Evolutionary conservation across 257 asterid species (phyloP).

Genomic region (Jacaranda copaia): DNA sequence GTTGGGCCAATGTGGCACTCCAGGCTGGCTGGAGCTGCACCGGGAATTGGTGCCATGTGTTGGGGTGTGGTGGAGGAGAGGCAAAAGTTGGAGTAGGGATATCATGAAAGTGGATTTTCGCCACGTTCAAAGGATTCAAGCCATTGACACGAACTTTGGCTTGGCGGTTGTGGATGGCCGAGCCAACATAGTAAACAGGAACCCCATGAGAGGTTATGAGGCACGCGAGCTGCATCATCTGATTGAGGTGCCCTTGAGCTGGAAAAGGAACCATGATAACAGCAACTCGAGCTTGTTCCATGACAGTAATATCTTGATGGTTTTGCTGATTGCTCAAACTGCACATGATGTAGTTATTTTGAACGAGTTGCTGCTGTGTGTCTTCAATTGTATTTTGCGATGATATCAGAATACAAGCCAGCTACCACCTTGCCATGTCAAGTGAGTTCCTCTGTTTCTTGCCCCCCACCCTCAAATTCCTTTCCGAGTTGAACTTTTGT

Average conservation of each 20-base stretch:
- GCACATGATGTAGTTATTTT: not conserved
- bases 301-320: not conserved
- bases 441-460: no score
- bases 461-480: no score
- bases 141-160: constrained; percentile 40
- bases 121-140: constrained; percentile 30
- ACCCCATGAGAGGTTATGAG: constrained; percentile 32
- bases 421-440: no score
- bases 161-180: constrained; percentile 44
- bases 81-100: constrained; percentile 40
- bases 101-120: constrained; percentile 48
- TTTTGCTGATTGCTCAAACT: constrained; percentile 1
- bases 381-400: no score
- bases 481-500: not conserved
- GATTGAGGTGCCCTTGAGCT: constrained; percentile 33
- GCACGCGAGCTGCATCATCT: constrained; percentile 39
- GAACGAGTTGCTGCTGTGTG: no score
- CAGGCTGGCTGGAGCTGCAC: constrained; percentile 40
- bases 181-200: constrained; percentile 35
- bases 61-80: constrained; percentile 47
- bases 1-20: constrained; percentile 30
- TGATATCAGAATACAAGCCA: no score
- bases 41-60: constrained; percentile 42
- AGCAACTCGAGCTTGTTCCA: constrained; percentile 13
- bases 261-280: not conserved